Base-by-base conservation (phyloP, 495 filamentous ascomycete genomes). In the Parachaetomium inaequale region DNA sequence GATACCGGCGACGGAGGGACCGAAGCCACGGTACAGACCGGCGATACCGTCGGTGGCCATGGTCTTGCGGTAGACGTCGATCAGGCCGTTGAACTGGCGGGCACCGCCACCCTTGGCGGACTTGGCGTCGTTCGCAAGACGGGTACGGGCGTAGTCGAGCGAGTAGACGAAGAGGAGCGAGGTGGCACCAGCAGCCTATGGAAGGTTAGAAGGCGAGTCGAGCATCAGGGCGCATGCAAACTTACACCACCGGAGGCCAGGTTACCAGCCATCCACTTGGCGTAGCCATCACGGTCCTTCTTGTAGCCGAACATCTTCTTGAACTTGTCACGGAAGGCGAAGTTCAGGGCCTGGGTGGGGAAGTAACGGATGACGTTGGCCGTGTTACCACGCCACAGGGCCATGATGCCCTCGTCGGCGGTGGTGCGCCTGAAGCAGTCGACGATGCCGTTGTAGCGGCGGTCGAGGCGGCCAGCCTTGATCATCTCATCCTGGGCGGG, bases 321-420 rank as follows among this genome's bases (percentile, higher is more conserved):
- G 90, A 96, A 98, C 86, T 93, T 96, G 79, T 98, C 94, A 82
- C 95, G 95, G 94, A 98, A 98, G 74, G 94, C 94, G 78, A 98
- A 98, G 91, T 98, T 98, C 75, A 98, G 83, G 67, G 94, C 94
- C 87, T 98, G 94, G 75, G 94, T 98, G 67, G 94, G 94, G 91
- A 98, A 98, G 86, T 98, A 98, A 87, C 94, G 95, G 84, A 98
- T 96, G 81, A 98, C 94, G 88, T 98, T 98, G 90, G 94, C 94
- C 74, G 94, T 98, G 89, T 98, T 98, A 81, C 94, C 94, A 86
- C 94, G 85, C 94, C 94, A 98, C 68, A 98, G 84, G 58, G 94
- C 90, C 72, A 91, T 85, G 64, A 82, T 73, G 82, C 88, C 88
- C 84, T 98, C 94, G 62, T 88, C 80, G 70, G 84, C 84, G 67